Evolutionary conservation across 805 yeast species (phyloP), one percentile per base, ranked within the genome.

Genomic region (Schizosaccharomyces octosporus): DNA sequence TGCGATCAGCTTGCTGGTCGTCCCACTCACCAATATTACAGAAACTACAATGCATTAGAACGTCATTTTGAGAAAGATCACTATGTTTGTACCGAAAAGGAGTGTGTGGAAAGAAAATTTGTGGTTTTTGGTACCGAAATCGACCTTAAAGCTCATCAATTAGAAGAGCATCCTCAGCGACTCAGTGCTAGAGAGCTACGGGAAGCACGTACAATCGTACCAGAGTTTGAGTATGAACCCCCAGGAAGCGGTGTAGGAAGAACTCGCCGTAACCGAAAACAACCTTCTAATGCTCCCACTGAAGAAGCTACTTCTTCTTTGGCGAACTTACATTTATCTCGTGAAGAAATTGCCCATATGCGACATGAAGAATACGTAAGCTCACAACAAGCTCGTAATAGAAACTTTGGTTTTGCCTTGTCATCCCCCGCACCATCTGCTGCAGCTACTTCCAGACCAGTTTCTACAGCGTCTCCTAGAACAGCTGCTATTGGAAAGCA

Each of bases 51-150:
- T 57, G 75, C 80, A 48, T 75, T 93, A 62, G 84, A 81, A 66
- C 73, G 74, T 17, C 99, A 93, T 74, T 93, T 93, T 71, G 76
- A 74, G 65, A 70, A 68, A 3, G 81, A 77, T 54, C 99, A 93
- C 71, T 87, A 75, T 70, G 81, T 81, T 17, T 93, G 99, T 72
- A 76, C 78, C 41, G 84, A 85, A 21, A 85, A 80, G 59, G 67
- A 78, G 13, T 93, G 99, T 72, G 71, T 89, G 59, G 97, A 89
- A 62, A 82, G 85, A 70, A 85, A 86, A 69, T 90, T 93, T 72
- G 93, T 93, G 27, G 98, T 90, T 1, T 93, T 93, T 69, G 79
- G 83, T 27, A 90, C 87, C 64, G 93, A 85, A 61, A 71, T 88
- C 62, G 97, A 88, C 66, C 75, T 93, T 61, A 83, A 85, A 62